Evolutionary conservation across 2,329 filamentous ascomycete species (phyloP).

Genomic region (Paecilomyces dactylethromorphus): DNA sequence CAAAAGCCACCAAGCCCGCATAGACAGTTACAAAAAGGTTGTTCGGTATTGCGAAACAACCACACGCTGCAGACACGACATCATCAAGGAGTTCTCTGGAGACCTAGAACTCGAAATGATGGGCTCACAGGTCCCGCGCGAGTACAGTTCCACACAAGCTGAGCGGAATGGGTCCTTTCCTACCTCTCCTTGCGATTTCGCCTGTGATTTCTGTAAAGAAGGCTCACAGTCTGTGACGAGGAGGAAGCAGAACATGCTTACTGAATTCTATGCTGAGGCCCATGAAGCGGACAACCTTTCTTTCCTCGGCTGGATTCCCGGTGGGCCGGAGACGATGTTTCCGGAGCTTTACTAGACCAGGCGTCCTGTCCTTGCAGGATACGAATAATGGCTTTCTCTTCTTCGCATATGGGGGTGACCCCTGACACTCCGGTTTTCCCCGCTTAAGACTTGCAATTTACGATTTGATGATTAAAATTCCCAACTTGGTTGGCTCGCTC

Average conservation of each 20-base stretch:
- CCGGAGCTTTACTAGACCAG: not conserved
- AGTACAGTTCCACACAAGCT: not conserved
- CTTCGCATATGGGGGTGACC: not conserved
- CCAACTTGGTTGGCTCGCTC: not conserved
- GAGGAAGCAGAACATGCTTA: slow-evolving; percentile 42
- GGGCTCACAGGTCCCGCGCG: slow-evolving; percentile 16
- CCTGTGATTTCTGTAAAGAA: slow-evolving; percentile 75
- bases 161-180: slow-evolving; percentile 17
- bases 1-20: slow-evolving; percentile 37
- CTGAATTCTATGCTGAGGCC: slow-evolving; percentile 1
- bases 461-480: not conserved
- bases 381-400: not conserved
- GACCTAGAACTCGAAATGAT: slow-evolving; percentile 43
- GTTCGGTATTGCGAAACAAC: slow-evolving; percentile 77
- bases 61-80: slow-evolving; percentile 63
- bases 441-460: not conserved
- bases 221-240: slow-evolving; percentile 47
- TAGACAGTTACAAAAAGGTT: slow-evolving; percentile 61
- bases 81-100: slow-evolving; percentile 73
- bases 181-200: slow-evolving; percentile 59
- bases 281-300: too few relatives aligned
- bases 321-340: not conserved
- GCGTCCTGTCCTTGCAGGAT: not conserved
- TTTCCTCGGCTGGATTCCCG: too few relatives aligned
- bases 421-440: not conserved